phyloP scores from a whole-genome alignment of 1,139 yeast genomes.

The Candida glucosophila region DNA sequence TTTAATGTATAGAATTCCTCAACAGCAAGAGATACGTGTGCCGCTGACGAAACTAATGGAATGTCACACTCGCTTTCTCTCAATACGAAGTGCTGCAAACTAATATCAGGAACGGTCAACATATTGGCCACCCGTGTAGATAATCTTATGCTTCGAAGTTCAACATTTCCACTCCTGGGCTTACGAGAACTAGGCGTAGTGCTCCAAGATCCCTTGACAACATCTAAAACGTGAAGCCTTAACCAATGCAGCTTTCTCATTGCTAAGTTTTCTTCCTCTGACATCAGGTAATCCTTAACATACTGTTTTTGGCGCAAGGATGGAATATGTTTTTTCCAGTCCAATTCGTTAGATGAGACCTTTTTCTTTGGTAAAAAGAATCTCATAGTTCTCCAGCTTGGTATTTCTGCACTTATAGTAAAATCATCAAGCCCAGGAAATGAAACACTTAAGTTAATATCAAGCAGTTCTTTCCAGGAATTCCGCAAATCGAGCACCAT shows the following conservation, averaged over 20 bases:
- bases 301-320: slow-evolving; percentile 67
- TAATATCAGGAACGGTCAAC: slow-evolving; percentile 41
- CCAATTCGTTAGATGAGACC: too few species aligned
- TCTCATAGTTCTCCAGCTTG: slow-evolving; percentile 48
- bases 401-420: slow-evolving; percentile 18
- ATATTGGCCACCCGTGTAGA: slow-evolving; percentile 44
- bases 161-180: slow-evolving; percentile 47
- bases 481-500: slow-evolving; percentile 64
- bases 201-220: slow-evolving; percentile 59
- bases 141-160: slow-evolving; percentile 57
- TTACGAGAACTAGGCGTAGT: slow-evolving; percentile 12
- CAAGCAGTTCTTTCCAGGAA: slow-evolving; percentile 56
- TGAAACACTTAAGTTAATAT: slow-evolving; percentile 18
- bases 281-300: slow-evolving; percentile 50
- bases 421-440: too few species aligned
- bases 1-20: slow-evolving; percentile 44
- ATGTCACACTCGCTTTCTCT: slow-evolving; percentile 8
- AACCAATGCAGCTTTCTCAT: slow-evolving; percentile 75
- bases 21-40: slow-evolving; percentile 19
- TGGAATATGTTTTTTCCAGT: slow-evolving; percentile 61
- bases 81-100: slow-evolving; percentile 24
- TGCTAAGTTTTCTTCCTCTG: slow-evolving; percentile 43
- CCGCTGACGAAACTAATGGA: slow-evolving; percentile 8
- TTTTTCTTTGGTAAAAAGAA: slow-evolving; percentile 53
- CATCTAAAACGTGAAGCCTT: slow-evolving; percentile 52